Conservation (phyloP, 2,329 filamentous ascomycete genomes). For the Verticillium nubilum region DNA sequence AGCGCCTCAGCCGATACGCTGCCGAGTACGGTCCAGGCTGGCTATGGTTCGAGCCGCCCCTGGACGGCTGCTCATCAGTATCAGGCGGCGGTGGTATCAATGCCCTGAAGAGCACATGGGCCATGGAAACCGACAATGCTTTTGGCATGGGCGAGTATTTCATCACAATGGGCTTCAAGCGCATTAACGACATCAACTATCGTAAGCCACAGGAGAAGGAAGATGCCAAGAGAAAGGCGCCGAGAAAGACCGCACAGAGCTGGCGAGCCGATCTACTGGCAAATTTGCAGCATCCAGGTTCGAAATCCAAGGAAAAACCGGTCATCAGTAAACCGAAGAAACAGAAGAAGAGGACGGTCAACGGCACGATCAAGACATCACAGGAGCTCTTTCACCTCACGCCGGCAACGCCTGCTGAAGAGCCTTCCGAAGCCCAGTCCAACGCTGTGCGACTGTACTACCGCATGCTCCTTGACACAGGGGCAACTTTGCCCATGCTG, state of each 20-base stretch:
- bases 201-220: background rate
- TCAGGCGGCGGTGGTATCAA: conserved; percentile 7
- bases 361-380: background rate
- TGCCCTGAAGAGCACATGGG: conserved; percentile 24
- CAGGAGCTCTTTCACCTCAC: background rate
- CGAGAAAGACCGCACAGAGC: too few species aligned
- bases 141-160: conserved; percentile 24
- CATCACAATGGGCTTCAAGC: conserved; percentile 22
- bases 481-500: conserved; percentile 35
- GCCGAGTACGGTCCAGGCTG: conserved; percentile 30
- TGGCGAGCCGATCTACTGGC: background rate
- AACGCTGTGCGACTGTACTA: conserved; percentile 23
- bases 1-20: conserved; percentile 32
- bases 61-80: conserved; percentile 17
- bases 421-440: conserved; percentile 1
- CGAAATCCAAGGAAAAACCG: background rate
- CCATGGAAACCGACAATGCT: conserved; percentile 16
- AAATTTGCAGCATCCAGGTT: background rate
- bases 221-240: too few species aligned
- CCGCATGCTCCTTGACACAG: conserved; percentile 33
- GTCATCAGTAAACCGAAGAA: background rate
- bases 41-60: conserved; percentile 40
- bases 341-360: background rate
- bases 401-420: background rate
- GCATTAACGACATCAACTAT: background rate